Percentiles rank a stretch among this genome's conserved stretches.
phyloP scores from a whole-genome alignment of 768 basidiomycete species.

The Tephrocybe sp. region DNA sequence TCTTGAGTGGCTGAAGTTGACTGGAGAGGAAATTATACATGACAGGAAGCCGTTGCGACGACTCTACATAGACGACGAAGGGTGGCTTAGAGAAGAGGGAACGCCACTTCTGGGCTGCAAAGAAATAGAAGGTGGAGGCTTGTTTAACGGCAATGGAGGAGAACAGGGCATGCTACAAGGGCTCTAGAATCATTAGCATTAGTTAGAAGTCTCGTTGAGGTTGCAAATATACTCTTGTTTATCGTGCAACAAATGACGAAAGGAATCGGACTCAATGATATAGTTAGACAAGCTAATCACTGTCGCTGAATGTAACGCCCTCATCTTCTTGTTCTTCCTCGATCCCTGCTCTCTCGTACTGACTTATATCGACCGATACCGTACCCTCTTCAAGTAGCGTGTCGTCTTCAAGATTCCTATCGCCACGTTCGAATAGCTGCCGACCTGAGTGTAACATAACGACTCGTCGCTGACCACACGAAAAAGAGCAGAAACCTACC shows the following conservation, averaged over 20 bases:
- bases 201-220: neutral
- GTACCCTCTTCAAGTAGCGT: conserved; percentile 81
- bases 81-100: conserved; percentile 61
- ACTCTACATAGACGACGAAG: conserved; percentile 51
- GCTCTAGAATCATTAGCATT: conserved; percentile 32
- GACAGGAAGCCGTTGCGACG: conserved; percentile 25
- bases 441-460: conserved; percentile 56
- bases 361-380: conserved; percentile 84
- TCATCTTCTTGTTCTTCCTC: conserved; percentile 71
- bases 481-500: conserved; percentile 61
- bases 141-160: conserved; percentile 53
- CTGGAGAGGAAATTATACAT: conserved; percentile 51
- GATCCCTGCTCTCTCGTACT: conserved; percentile 73
- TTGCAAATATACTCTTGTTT: neutral
- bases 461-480: neutral
- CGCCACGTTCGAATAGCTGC: conserved; percentile 83
- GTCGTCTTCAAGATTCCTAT: conserved; percentile 79
- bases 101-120: conserved; percentile 57
- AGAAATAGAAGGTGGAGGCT: conserved; percentile 50
- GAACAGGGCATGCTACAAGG: conserved; percentile 62
- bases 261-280: too few relatives aligned
- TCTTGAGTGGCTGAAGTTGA: conserved; percentile 66
- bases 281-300: conserved; percentile 57
- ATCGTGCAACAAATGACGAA: too few relatives aligned
- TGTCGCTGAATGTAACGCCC: conserved; percentile 80